phyloP scores from a whole-genome alignment of 805 yeast genomes.

The Suhomyces vadensis region DNA sequence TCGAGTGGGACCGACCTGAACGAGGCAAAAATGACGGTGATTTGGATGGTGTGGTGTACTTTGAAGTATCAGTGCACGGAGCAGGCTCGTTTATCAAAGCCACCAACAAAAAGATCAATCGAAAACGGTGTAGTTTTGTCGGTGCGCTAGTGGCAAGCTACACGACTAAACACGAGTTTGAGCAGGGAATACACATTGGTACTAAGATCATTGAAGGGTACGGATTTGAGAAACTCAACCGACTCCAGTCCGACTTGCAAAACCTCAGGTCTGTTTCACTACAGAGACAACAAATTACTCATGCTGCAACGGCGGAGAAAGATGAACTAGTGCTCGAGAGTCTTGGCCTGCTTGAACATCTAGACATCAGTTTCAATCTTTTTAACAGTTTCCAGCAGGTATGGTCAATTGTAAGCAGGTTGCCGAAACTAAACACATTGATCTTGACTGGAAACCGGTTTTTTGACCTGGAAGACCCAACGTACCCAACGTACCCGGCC shows the following conservation, averaged over 20 bases:
- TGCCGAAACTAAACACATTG: constrained; percentile 43
- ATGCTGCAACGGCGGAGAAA: not conserved
- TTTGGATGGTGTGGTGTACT: constrained; percentile 55
- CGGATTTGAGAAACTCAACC: constrained; percentile 62
- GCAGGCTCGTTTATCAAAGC: constrained; percentile 68
- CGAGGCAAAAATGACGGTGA: constrained; percentile 77
- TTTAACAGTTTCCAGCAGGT: constrained; percentile 44
- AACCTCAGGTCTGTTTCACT: constrained; percentile 52
- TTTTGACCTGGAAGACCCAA: not conserved
- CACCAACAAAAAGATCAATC: constrained; percentile 33
- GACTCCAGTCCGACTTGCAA: constrained; percentile 47
- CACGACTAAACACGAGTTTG: constrained; percentile 23
- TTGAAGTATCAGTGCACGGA: constrained; percentile 36
- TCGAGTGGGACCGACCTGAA: constrained; percentile 78
- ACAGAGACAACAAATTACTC: constrained; percentile 45
- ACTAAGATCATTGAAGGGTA: constrained; percentile 57
- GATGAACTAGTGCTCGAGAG: not conserved
- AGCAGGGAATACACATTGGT: constrained; percentile 48
- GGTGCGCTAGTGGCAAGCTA: constrained; percentile 56
- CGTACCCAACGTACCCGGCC: not conserved
- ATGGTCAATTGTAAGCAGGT: constrained; percentile 30
- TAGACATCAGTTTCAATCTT: constrained; percentile 66
- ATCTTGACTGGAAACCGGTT: constrained; percentile 59
- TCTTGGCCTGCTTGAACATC: constrained; percentile 15
- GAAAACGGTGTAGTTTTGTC: constrained; percentile 31